phyloP scores from a whole-genome alignment of 805 yeast genomes.

The Saccharomycopsis sp. region DNA sequence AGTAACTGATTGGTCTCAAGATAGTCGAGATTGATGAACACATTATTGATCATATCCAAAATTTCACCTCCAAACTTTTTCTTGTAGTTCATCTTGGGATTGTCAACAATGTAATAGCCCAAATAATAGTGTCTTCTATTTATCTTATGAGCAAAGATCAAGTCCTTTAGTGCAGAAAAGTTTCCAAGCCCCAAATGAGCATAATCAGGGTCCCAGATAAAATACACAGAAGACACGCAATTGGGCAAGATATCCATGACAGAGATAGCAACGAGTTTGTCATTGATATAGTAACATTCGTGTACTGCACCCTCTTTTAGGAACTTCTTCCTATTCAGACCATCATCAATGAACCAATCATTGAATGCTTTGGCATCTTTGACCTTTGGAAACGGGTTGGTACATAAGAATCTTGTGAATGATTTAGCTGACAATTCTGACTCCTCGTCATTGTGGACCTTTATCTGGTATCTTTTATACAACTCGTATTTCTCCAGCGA shows the following conservation, averaged over 20 bases:
- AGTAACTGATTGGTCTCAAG: constrained; percentile 26
- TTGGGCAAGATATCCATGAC: constrained; percentile 72
- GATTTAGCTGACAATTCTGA: constrained; percentile 38
- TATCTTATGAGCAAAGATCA: constrained; percentile 44
- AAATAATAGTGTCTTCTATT: constrained; percentile 56
- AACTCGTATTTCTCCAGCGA: constrained; percentile 55
- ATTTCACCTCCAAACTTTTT: constrained; percentile 71
- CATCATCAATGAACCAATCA: constrained; percentile 14
- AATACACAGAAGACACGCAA: constrained; percentile 77
- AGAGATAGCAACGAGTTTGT: constrained; percentile 61
- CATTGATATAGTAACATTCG: constrained; percentile 67
- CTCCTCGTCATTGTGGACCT: constrained; percentile 58
- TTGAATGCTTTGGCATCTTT: background rate
- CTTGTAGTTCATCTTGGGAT: constrained; percentile 79
- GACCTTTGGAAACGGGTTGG: constrained; percentile 45
- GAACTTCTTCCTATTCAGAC: constrained; percentile 21
- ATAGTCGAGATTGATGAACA: constrained; percentile 35
- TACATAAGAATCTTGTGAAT: constrained; percentile 64
- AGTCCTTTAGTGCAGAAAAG: constrained; percentile 66
- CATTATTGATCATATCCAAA: constrained; percentile 46
- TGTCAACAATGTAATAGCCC: constrained; percentile 76
- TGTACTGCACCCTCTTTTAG: constrained; percentile 55
- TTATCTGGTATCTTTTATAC: constrained; percentile 62
- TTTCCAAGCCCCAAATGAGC: constrained; percentile 69
- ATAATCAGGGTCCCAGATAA: constrained; percentile 81